Evolutionary conservation across 441 rosid genomes (phyloP), one percentile per base, ranked within the genome.

Genomic region (Gossypium schwendimanii): DNA sequence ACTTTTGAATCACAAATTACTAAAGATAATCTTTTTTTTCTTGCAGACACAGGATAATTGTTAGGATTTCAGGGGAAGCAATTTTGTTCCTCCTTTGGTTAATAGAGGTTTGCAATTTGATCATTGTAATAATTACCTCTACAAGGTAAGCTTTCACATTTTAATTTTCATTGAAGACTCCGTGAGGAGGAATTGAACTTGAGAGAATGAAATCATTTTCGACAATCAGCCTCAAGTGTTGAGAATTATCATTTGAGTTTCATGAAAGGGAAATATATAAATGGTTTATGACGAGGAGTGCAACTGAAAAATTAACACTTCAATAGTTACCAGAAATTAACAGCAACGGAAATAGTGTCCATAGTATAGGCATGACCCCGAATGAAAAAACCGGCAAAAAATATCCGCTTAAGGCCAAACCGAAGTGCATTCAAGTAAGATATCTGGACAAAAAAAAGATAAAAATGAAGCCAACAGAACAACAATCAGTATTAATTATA

Each of bases 341-440:
- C 98, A 54, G 98, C 98, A 73, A 93, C 91, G 54, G 97, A 89
- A 15, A 93, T 93, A 50, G 98, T 93, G 80, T 96, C 99, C 98
- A 96, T 90, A 55, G 97, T 96, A 81, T 90, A 96, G 71, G 90
- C 94, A 21, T 89, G 98, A 61, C 98, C 94, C 60, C 96, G 86
- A 59, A 93, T 96, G 71, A 96, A 96, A 80, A 91, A 93, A 64
- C 99, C 99, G 33, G 94, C 97, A 70, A 94, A 94, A 79, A 92
- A 86, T 15, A 92, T 89, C 69, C 97, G 84, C 77, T 94, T 91
- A 62, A 94, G 96, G 67, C 93, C 97, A 81, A 90, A 94, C 75
- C 87, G 87, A 44, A 94, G 92, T 45, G 97, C 97, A 81, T 91
- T 94, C 83, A 94, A 81, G 86, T 94, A 91, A 31, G 98, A 76